Evolutionary conservation across 1,139 yeast genomes (phyloP).

Genomic region (Dujonia santamariae): DNA sequence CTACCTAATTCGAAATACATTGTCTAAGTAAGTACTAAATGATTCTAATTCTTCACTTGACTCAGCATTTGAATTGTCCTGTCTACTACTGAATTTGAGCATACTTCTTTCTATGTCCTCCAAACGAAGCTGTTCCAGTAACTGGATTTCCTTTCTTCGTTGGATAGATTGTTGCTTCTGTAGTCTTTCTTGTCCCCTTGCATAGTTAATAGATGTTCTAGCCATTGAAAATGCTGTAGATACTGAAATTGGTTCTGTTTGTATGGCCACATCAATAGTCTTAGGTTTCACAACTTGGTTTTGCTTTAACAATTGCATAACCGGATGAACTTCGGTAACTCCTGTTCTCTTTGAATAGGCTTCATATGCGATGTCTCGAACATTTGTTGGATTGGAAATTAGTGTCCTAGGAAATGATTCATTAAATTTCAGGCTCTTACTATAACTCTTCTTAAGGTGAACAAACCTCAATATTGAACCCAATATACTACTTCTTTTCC

Average conservation of each 20-base stretch:
- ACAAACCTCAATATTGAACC: not conserved
- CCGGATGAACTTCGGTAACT: constrained; percentile 2
- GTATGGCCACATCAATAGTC: not conserved
- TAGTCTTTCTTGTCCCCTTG: not conserved
- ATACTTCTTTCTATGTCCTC: no score
- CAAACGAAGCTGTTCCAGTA: no score
- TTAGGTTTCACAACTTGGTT: not conserved
- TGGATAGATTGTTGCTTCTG: not conserved
- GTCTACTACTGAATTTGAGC: no score
- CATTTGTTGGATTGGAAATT: constrained; percentile 3
- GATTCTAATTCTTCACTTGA: no score
- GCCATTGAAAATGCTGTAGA: constrained; percentile 4
- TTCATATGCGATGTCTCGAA: constrained; percentile 5
- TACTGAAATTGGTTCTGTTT: constrained; percentile 4
- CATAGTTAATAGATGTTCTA: constrained; percentile 1
- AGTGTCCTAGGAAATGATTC: not conserved
- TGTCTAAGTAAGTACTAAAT: no score
- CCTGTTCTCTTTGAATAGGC: not conserved
- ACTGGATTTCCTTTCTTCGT: no score
- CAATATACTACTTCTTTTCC: not conserved
- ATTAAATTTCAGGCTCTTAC: not conserved
- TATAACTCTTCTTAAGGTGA: not conserved
- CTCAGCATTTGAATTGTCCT: no score
- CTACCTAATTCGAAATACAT: no score
- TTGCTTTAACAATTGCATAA: constrained; percentile 1